A percentile compares a stretch with the other conserved stretches of the same genome.
Evolutionary conservation across 1,284 basidiomycete species (phyloP).

Genomic region (Irpex sp.): DNA sequence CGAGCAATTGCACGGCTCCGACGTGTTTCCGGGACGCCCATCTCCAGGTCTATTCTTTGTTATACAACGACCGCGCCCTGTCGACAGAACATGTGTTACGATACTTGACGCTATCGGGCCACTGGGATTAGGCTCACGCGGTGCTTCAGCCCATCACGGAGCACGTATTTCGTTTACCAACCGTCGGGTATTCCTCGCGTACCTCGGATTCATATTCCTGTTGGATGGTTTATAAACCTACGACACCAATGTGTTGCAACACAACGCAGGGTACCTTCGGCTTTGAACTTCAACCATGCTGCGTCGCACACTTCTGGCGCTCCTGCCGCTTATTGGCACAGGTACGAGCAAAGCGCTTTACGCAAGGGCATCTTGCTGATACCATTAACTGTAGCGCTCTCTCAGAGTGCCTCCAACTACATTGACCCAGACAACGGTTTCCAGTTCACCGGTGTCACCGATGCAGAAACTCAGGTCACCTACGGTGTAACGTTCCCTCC

Average conservation of each 20-base stretch:
- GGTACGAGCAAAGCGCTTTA: conserved; percentile 17
- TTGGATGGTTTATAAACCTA: conserved; percentile 2
- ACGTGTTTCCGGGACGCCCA: conserved; percentile 23
- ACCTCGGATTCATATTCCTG: neutral
- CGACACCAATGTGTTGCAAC: conserved; percentile 8
- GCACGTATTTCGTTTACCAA: conserved; percentile 7
- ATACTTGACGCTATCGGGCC: conserved; percentile 1
- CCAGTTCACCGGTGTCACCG: conserved; percentile 48
- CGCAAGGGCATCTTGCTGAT: neutral
- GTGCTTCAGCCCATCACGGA: conserved; percentile 8
- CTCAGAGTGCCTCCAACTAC: conserved; percentile 37
- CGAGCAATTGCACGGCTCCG: conserved; percentile 22
- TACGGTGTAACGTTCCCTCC: conserved; percentile 55
- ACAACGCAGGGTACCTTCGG: neutral
- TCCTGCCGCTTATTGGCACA: conserved; percentile 24
- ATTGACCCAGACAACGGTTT: conserved; percentile 53
- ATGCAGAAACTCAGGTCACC: conserved; percentile 44
- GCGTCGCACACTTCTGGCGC: conserved; percentile 19
- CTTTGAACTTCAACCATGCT: conserved; percentile 15
- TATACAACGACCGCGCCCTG: conserved; percentile 1
- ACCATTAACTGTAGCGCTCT: conserved; percentile 30
- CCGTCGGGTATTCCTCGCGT: conserved; percentile 12
- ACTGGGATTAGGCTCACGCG: conserved; percentile 10
- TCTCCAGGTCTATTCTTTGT: neutral
- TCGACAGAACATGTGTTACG: conserved; percentile 6